phyloP scores from a whole-genome alignment of 331 rosid species.

The Rosa hybrid region DNA sequence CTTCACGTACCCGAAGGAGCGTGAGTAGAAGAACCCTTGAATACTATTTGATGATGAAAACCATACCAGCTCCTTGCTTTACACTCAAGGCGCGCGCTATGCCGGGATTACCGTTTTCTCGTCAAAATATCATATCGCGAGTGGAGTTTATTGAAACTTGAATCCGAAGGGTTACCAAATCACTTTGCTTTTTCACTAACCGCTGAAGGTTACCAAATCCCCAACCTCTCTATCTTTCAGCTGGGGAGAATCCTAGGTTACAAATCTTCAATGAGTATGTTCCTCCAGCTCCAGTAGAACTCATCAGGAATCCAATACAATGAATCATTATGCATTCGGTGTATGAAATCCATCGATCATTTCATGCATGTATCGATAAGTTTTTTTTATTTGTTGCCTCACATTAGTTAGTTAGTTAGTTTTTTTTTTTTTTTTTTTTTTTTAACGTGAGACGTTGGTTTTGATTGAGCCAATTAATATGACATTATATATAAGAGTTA shows the following conservation, averaged over 20 bases:
- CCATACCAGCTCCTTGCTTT: constrained; percentile 20
- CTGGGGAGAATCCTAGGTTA: constrained; percentile 49
- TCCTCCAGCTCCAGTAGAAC: neutral
- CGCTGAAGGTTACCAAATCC: constrained; percentile 44
- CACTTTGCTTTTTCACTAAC: constrained; percentile 17
- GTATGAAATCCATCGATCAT: too few relatives aligned
- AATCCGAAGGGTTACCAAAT: constrained; percentile 41
- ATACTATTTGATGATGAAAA: constrained; percentile 25
- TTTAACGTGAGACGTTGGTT: too few relatives aligned
- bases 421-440: too few relatives aligned
- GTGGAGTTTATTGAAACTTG: neutral
- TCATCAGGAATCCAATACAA: neutral
- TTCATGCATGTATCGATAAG: too few relatives aligned
- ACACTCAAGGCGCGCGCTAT: constrained; percentile 7
- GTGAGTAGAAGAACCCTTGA: constrained; percentile 1
- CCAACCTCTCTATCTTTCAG: constrained; percentile 28
- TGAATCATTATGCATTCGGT: neutral
- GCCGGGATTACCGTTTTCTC: constrained; percentile 9
- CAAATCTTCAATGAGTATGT: constrained; percentile 5
- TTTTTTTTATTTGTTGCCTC: too few relatives aligned
- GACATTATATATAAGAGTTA: too few relatives aligned
- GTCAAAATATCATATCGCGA: constrained; percentile 6
- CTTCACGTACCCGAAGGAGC: neutral
- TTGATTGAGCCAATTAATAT: too few relatives aligned
- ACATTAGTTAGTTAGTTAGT: too few relatives aligned